These are phyloP conservation scores for Cicer pinnatifidum DNA, from an alignment of 306 rosid genomes.

Conservation along the genomic window DNA sequence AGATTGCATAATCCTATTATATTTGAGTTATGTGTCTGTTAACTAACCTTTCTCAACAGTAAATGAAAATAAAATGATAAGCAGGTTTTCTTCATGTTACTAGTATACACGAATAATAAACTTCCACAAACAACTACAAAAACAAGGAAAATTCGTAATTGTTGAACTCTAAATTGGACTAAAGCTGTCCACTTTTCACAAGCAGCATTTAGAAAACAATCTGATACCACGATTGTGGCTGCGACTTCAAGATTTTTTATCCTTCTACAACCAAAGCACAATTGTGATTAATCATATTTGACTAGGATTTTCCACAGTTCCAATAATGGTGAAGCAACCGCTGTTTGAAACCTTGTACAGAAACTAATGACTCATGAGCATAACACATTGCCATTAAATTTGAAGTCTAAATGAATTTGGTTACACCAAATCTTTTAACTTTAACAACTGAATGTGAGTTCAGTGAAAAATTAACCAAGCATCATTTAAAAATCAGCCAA, in stretches of 20 bases:
- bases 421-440: neutral
- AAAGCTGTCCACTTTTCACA: neutral
- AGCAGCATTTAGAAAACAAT: neutral
- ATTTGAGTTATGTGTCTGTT: neutral
- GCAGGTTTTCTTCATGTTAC: slow-evolving; percentile 5
- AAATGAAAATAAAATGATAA: slow-evolving; percentile 8
- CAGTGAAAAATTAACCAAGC: neutral
- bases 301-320: neutral
- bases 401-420: neutral
- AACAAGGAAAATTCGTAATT: slow-evolving; percentile 7
- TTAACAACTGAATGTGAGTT: slow-evolving; percentile 8
- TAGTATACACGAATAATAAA: neutral
- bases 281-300: neutral
- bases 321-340: neutral
- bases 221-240: neutral
- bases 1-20: neutral
- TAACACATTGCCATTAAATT: neutral
- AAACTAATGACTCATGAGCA: neutral
- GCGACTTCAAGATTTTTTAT: neutral
- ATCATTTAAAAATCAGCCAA: slow-evolving; percentile 14
- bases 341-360: neutral
- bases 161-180: neutral
- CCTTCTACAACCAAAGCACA: neutral
- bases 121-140: neutral
- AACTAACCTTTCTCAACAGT: slow-evolving; percentile 15